These are phyloP conservation scores for Selenicereus undatus DNA, from an alignment of 148 eudicot genomes.

Conservation along the genomic window DNA sequence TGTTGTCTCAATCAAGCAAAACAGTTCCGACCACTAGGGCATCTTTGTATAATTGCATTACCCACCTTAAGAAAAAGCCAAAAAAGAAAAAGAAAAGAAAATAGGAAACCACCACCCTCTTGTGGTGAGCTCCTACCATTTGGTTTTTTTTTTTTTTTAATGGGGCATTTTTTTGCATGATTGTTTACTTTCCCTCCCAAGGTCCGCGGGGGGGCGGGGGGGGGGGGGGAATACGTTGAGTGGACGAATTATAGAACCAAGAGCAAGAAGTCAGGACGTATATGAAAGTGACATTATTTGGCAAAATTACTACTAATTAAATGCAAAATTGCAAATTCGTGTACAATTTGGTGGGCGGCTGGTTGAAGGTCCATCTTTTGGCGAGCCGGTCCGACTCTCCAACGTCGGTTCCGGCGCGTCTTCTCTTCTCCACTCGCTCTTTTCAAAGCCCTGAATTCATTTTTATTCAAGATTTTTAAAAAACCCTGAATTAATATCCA, in stretches of 20 bases:
- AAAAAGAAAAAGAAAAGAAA: neutral
- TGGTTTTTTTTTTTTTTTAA: too few relatives aligned
- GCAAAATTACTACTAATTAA: neutral
- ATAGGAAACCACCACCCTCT: neutral
- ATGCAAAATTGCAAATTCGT: neutral
- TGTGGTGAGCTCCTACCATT: constrained; percentile 7
- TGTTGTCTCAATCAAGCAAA: too few relatives aligned
- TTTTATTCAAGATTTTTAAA: too few relatives aligned
- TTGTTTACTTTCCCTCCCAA: constrained; percentile 11
- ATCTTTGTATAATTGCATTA: too few relatives aligned
- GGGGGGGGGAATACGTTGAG: too few relatives aligned
- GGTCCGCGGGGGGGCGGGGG: too few relatives aligned
- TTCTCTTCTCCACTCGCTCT: constrained; percentile 3
- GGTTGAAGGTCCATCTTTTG: constrained; percentile 13
- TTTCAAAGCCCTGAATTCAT: neutral
- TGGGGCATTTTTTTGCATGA: neutral
- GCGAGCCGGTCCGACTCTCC: constrained; percentile 25
- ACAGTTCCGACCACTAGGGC: too few relatives aligned
- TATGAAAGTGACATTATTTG: neutral
- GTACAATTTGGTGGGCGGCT: neutral
- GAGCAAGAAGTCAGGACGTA: neutral
- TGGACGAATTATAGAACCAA: neutral
- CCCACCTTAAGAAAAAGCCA: too few relatives aligned
- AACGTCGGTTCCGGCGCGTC: constrained; percentile 22
- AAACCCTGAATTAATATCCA: neutral